These are phyloP conservation scores for Plectranthus barbatus DNA, from an alignment of 257 asterid species.

Conservation along the genomic window DNA sequence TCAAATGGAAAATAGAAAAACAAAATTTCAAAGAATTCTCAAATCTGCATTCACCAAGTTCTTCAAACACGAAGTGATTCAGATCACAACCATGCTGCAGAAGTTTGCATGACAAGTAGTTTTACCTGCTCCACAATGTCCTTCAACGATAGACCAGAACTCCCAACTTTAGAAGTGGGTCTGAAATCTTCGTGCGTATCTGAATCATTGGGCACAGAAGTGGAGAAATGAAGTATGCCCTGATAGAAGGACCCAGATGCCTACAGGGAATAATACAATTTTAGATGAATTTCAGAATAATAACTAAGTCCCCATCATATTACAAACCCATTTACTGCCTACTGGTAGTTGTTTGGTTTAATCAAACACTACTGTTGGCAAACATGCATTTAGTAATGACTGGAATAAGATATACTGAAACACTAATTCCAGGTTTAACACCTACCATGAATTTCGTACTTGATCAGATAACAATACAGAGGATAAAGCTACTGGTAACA, in stretches of 20 bases:
- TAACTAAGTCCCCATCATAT: background rate
- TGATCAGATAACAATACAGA: background rate
- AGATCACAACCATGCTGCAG: background rate
- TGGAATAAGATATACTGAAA: background rate
- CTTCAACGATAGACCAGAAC: slow-evolving; percentile 46
- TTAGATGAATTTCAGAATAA: slow-evolving; percentile 2
- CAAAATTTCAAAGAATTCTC: background rate
- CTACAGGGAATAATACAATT: slow-evolving; percentile 22
- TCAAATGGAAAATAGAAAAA: background rate
- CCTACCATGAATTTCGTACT: no score
- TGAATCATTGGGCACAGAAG: slow-evolving; percentile 57
- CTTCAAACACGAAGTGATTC: background rate
- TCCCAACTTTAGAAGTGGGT: slow-evolving; percentile 57
- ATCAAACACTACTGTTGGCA: background rate
- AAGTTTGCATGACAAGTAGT: background rate
- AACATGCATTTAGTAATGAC: background rate
- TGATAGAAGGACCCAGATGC: slow-evolving; percentile 42
- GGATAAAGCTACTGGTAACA: background rate
- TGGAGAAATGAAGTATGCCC: slow-evolving; percentile 36
- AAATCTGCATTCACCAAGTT: background rate
- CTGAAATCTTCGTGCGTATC: slow-evolving; percentile 85
- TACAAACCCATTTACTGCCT: background rate
- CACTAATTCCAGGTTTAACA: no score
- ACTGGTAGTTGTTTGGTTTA: background rate
- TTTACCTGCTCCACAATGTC: slow-evolving; percentile 80